Conservation (phyloP, 768 basidiomycete genomes). For the Gloeostereum incarnatum region DNA sequence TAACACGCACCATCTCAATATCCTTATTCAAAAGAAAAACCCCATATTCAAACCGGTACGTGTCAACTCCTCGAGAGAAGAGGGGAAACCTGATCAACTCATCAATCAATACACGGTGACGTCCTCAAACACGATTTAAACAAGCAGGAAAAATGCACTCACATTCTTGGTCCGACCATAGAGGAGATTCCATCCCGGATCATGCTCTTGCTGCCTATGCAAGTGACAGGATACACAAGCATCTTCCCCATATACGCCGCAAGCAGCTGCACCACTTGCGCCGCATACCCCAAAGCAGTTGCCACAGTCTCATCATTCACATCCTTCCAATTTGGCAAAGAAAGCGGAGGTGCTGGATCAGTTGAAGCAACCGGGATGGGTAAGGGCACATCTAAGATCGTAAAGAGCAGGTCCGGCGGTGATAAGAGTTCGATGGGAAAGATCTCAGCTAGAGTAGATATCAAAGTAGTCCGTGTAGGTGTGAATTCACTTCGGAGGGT, state of each 20-base stretch:
- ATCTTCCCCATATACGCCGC: slow-evolving; percentile 69
- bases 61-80: slow-evolving; percentile 91
- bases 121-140: neutral
- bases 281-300: slow-evolving; percentile 85
- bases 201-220: slow-evolving; percentile 82
- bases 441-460: slow-evolving; percentile 64
- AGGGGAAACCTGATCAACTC: slow-evolving; percentile 71
- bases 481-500: slow-evolving; percentile 39
- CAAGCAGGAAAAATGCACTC: no score
- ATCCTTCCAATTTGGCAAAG: slow-evolving; percentile 51
- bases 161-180: slow-evolving; percentile 95
- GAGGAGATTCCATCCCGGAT: slow-evolving; percentile 90
- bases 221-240: slow-evolving; percentile 85
- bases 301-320: slow-evolving; percentile 84
- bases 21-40: slow-evolving; percentile 96
- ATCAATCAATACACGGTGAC: slow-evolving; percentile 3
- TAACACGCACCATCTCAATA: slow-evolving; percentile 74
- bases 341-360: slow-evolving; percentile 80
- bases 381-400: slow-evolving; percentile 80
- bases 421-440: slow-evolving; percentile 88
- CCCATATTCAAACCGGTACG: slow-evolving; percentile 95
- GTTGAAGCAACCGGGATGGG: slow-evolving; percentile 71
- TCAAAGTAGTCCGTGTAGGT: slow-evolving; percentile 50
- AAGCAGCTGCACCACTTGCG: slow-evolving; percentile 77
- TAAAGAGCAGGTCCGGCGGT: slow-evolving; percentile 80